Conservation (phyloP, 495 filamentous ascomycete species). For the Penicillium fimorum region DNA sequence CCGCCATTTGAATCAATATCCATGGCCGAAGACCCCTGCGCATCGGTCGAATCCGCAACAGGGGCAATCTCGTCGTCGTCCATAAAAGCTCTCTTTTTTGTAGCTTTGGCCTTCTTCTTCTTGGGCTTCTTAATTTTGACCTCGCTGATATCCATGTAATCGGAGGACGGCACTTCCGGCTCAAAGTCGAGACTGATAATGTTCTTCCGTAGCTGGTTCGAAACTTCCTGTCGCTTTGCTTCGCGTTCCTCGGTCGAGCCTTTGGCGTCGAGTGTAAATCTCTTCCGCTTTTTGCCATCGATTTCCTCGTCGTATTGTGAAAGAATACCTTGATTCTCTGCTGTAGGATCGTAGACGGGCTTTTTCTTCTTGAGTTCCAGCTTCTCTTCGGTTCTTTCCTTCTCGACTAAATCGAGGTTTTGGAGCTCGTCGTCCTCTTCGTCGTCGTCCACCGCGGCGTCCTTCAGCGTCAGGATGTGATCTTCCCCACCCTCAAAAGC, state of each 20-base stretch:
- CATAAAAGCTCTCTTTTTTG: conserved; percentile 63
- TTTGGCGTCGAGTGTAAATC: conserved; percentile 77
- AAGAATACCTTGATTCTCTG: conserved; percentile 66
- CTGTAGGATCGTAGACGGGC: conserved; percentile 80
- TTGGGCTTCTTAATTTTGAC: conserved; percentile 91
- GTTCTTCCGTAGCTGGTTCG: conserved; percentile 62
- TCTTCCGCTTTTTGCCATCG: conserved; percentile 84
- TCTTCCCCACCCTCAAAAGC: conserved; percentile 75
- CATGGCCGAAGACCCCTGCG: conserved; percentile 59
- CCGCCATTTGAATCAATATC: conserved; percentile 64
- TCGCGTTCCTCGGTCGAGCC: conserved; percentile 62
- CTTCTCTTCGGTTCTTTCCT: conserved; percentile 72
- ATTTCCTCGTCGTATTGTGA: conserved; percentile 96
- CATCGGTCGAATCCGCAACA: conserved; percentile 38
- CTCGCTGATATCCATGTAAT: conserved; percentile 83
- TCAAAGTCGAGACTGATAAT: conserved; percentile 74
- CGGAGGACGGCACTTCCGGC: conserved; percentile 64
- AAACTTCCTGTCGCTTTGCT: conserved; percentile 55
- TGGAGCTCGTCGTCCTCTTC: conserved; percentile 92
- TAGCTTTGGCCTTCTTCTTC: conserved; percentile 83
- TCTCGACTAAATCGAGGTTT: conserved; percentile 72
- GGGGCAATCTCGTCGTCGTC: conserved; percentile 76
- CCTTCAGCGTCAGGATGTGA: conserved; percentile 86
- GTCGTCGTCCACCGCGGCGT: conserved; percentile 80
- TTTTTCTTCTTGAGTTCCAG: conserved; percentile 89